These are phyloP conservation scores for Polytrichum commune DNA, from an alignment of 225 moss, liverwort and hornwort genomes.

Conservation along the genomic window DNA sequence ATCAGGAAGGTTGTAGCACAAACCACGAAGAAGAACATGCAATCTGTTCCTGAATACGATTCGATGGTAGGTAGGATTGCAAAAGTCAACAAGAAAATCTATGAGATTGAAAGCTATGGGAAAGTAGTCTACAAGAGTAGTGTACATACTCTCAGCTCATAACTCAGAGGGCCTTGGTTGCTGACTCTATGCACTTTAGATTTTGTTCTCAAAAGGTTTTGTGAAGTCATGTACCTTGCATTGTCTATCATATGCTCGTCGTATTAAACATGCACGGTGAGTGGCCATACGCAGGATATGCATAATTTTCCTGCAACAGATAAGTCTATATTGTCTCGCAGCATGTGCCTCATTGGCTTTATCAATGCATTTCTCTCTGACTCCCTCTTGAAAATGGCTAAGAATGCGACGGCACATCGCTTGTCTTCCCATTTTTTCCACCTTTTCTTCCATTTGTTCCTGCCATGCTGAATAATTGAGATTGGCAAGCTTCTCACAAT, in stretches of 20 bases:
- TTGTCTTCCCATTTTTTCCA: slow-evolving; percentile 72
- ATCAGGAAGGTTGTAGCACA: too few relatives aligned
- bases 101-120: not conserved
- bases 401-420: slow-evolving; percentile 69
- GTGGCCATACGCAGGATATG: slow-evolving; percentile 39
- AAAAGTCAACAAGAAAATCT: too few relatives aligned
- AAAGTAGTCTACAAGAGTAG: not conserved
- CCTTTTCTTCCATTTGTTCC: slow-evolving; percentile 78
- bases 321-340: slow-evolving; percentile 41
- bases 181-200: not conserved
- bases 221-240: slow-evolving; percentile 29
- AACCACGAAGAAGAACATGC: too few relatives aligned
- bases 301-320: slow-evolving; percentile 37
- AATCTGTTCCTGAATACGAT: too few relatives aligned
- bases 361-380: slow-evolving; percentile 69
- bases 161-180: not conserved
- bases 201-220: too few relatives aligned
- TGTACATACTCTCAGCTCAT: not conserved
- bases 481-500: slow-evolving; percentile 19
- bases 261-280: slow-evolving; percentile 43
- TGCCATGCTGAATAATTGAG: slow-evolving; percentile 32
- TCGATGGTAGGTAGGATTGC: too few relatives aligned
- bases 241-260: slow-evolving; percentile 38
- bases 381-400: slow-evolving; percentile 62
- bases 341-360: slow-evolving; percentile 60